Evolutionary conservation across 345 rosid species (phyloP).

Genomic region (Trapa bicornis): DNA sequence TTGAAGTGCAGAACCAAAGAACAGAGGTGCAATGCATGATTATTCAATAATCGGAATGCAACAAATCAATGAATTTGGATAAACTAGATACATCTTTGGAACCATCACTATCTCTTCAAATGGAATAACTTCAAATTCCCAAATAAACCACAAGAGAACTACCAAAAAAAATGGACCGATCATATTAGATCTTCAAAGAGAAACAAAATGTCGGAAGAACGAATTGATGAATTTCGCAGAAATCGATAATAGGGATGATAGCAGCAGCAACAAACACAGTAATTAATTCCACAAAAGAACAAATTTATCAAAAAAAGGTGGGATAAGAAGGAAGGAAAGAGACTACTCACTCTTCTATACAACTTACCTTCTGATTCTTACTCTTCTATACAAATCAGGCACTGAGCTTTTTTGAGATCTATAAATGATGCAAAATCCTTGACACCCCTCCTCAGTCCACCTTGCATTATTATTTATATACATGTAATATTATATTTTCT

Average conservation of each 20-base stretch:
- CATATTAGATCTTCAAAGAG: not conserved
- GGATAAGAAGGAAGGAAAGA: constrained; percentile 28
- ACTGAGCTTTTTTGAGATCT: constrained; percentile 2
- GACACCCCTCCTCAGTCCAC: not conserved
- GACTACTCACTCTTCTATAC: constrained; percentile 3
- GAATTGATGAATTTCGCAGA: not conserved
- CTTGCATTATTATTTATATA: not conserved
- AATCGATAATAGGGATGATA: constrained; percentile 1
- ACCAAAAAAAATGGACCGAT: not conserved
- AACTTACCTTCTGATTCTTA: not conserved
- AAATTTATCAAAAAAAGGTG: constrained; percentile 38
- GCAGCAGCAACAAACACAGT: not conserved
- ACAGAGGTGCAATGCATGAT: too few relatives aligned
- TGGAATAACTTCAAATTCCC: too few relatives aligned
- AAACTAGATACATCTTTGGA: too few relatives aligned
- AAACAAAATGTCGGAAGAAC: not conserved
- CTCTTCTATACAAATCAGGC: constrained; percentile 10
- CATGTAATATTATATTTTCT: too few relatives aligned
- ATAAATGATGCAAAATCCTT: not conserved
- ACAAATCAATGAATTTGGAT: too few relatives aligned
- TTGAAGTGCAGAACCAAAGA: too few relatives aligned
- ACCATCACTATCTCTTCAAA: too few relatives aligned
- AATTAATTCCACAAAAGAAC: constrained; percentile 3
- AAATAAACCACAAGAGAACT: not conserved
- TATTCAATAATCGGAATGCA: too few relatives aligned